phyloP scores from a whole-genome alignment of 2,329 filamentous ascomycete genomes.

The Claviceps paspali region DNA sequence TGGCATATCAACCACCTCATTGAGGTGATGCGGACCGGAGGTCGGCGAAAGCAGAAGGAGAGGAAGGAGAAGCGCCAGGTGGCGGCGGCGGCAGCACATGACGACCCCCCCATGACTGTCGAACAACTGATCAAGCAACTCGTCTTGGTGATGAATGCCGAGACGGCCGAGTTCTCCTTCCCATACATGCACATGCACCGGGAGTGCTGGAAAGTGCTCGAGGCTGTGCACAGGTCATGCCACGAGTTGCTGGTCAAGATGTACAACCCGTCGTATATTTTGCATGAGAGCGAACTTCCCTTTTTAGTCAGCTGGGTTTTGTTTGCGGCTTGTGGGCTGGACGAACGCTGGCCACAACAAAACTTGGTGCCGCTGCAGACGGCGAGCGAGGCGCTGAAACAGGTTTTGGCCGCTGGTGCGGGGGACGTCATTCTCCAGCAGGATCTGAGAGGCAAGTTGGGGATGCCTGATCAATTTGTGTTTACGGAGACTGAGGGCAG shows the following conservation, averaged over 20 bases:
- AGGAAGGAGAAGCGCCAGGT: conserved; percentile 2
- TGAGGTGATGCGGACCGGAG: conserved; percentile 8
- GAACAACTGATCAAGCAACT: conserved; percentile 18
- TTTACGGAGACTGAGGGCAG: neutral
- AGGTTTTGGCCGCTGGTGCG: neutral
- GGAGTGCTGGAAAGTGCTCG: conserved; percentile 23
- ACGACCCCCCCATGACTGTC: conserved; percentile 5
- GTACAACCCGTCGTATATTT: conserved; percentile 20
- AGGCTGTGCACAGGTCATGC: conserved; percentile 15
- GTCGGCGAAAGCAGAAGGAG: conserved; percentile 7
- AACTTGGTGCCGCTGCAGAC: neutral
- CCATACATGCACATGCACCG: conserved; percentile 27
- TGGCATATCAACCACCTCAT: neutral
- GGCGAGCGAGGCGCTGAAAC: neutral
- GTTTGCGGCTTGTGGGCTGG: conserved; percentile 8
- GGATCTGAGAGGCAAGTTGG: neutral
- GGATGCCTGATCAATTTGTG: neutral
- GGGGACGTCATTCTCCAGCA: neutral
- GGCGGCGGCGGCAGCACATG: neutral
- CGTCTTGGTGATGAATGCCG: conserved; percentile 18
- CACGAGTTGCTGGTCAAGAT: conserved; percentile 16
- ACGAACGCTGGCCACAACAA: neutral
- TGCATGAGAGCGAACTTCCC: conserved; percentile 23
- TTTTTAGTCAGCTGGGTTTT: conserved; percentile 26
- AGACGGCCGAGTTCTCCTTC: conserved; percentile 21